These are phyloP conservation scores for Deakozyma indianensis DNA, from an alignment of 805 yeast genomes.

Conservation along the genomic window DNA sequence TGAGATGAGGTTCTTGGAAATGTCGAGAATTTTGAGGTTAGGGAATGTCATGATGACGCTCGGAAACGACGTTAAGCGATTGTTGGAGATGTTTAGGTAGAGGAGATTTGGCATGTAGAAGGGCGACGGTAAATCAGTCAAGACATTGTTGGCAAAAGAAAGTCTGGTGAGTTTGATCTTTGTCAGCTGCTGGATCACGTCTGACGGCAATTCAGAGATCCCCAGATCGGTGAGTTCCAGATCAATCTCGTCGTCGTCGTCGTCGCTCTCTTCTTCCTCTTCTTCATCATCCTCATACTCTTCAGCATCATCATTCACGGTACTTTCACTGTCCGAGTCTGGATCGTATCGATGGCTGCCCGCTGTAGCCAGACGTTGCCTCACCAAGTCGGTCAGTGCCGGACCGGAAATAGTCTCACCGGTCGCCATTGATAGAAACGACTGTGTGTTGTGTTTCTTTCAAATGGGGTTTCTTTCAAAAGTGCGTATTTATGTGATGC, in stretches of 20 bases:
- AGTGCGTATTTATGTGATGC: no score
- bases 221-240: constrained; percentile 14
- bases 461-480: not conserved
- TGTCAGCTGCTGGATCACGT: constrained; percentile 23
- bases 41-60: constrained; percentile 18
- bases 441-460: no score
- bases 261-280: constrained; percentile 6
- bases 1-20: constrained; percentile 38
- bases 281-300: constrained; percentile 2
- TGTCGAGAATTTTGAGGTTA: constrained; percentile 44
- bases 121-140: constrained; percentile 35
- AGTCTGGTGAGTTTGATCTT: constrained; percentile 31
- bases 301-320: not conserved
- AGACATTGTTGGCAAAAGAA: constrained; percentile 35
- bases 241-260: constrained; percentile 26
- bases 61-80: constrained; percentile 39
- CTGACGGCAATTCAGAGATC: constrained; percentile 21
- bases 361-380: no score
- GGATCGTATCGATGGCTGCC: no score
- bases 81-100: constrained; percentile 49
- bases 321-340: not conserved
- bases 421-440: no score
- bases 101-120: constrained; percentile 28
- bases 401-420: no score
- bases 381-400: no score